Evolutionary conservation across 108 stramenopile genomes (phyloP).

Genomic region (Cylindrotheca closterium): DNA sequence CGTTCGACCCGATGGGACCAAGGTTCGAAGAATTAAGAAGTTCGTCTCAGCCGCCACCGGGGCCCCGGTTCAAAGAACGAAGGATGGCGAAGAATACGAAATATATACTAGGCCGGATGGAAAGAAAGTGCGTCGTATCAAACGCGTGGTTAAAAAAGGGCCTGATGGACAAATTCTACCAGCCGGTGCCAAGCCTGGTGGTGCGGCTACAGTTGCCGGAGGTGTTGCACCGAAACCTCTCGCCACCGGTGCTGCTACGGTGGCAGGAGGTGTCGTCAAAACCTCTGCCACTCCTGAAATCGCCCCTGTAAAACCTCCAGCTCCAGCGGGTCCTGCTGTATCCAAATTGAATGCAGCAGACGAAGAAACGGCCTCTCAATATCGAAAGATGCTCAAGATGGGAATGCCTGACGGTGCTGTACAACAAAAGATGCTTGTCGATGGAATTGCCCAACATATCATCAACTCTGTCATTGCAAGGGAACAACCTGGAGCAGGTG

Average conservation of each 20-base stretch:
- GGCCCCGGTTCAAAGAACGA: slow-evolving; percentile 5
- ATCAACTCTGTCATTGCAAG: slow-evolving; percentile 13
- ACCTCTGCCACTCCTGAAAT: not conserved
- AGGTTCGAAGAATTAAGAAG: slow-evolving; percentile 38
- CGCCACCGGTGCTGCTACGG: slow-evolving; percentile 1
- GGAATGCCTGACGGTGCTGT: slow-evolving; percentile 26
- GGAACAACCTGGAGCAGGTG: slow-evolving; percentile 3
- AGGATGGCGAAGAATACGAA: slow-evolving; percentile 5
- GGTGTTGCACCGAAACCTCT: not conserved
- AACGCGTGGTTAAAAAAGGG: slow-evolving; percentile 14
- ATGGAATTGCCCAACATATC: slow-evolving; percentile 15
- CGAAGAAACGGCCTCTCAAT: slow-evolving; percentile 16
- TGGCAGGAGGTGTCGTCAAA: not conserved
- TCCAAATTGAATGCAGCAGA: slow-evolving; percentile 18
- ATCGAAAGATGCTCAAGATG: slow-evolving; percentile 23
- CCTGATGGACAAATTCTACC: not conserved
- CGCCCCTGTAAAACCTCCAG: not conserved
- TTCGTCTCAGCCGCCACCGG: slow-evolving; percentile 11
- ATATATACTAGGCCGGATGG: slow-evolving; percentile 44
- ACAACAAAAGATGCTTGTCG: slow-evolving; percentile 8
- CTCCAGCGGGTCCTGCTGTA: not conserved
- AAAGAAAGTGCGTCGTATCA: slow-evolving; percentile 33
- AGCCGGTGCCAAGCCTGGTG: slow-evolving; percentile 2
- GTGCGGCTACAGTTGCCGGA: slow-evolving; percentile 13
- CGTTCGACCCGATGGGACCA: slow-evolving; percentile 48